Evolutionary conservation across 768 basidiomycete species (phyloP).

Genomic region (Naganishia vishniacii): DNA sequence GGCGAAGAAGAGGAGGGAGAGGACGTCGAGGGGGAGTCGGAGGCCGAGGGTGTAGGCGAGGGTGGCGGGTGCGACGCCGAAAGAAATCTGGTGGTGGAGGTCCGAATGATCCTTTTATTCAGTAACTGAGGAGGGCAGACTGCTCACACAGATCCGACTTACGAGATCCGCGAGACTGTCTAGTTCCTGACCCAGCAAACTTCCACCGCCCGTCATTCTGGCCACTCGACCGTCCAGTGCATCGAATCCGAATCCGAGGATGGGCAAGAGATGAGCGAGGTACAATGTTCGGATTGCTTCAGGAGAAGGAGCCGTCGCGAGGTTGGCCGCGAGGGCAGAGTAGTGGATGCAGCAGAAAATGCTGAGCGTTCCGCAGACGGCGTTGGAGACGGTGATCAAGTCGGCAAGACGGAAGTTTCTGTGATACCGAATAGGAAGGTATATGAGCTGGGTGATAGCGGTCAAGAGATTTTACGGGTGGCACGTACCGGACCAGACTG

Average conservation of each 20-base stretch:
- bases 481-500: conserved; percentile 79
- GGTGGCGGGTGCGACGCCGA: conserved; percentile 94
- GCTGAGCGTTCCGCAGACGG: conserved; percentile 92
- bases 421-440: conserved; percentile 42
- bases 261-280: conserved; percentile 76
- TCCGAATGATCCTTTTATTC: no score
- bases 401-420: conserved; percentile 96
- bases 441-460: conserved; percentile 13
- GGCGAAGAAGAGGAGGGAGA: conserved; percentile 80
- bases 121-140: no score
- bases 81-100: conserved; percentile 98
- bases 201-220: conserved; percentile 89
- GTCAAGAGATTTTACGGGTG: neutral
- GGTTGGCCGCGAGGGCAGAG: conserved; percentile 67
- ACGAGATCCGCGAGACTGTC: conserved; percentile 95
- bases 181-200: conserved; percentile 93
- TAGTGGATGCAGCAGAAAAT: conserved; percentile 89
- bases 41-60: conserved; percentile 85
- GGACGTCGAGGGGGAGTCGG: conserved; percentile 81
- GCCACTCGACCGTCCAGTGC: conserved; percentile 97
- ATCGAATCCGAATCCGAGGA: conserved; percentile 95
- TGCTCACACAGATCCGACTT: no score
- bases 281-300: conserved; percentile 71
- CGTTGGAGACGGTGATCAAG: conserved; percentile 97
- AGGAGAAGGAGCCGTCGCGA: conserved; percentile 89